phyloP scores from a whole-genome alignment of 768 basidiomycete species.

The Pisolithus orientalis region DNA sequence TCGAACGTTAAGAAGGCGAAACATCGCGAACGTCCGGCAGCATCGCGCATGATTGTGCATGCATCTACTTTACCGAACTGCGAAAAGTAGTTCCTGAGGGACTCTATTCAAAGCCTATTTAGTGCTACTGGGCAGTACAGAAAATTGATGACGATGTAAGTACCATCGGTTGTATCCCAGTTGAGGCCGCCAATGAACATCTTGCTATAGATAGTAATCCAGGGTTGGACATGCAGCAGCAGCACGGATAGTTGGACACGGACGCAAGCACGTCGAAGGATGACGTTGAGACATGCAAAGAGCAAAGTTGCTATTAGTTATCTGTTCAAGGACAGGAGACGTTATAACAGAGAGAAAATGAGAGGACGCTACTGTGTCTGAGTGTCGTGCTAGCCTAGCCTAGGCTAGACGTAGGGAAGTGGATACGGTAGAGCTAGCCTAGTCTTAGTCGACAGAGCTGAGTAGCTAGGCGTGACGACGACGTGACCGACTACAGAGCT shows the following conservation, averaged over 20 bases:
- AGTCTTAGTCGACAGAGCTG: slow-evolving; percentile 59
- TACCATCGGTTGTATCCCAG: slow-evolving; percentile 99
- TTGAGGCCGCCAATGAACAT: slow-evolving; percentile 99
- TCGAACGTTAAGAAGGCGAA: slow-evolving; percentile 98
- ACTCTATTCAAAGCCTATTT: slow-evolving; percentile 43
- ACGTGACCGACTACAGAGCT: slow-evolving; percentile 36
- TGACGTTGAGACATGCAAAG: slow-evolving; percentile 29
- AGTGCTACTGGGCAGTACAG: slow-evolving; percentile 37
- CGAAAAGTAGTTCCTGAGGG: slow-evolving; percentile 80
- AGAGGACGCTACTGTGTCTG: slow-evolving; percentile 71
- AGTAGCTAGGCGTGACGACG: slow-evolving; percentile 37
- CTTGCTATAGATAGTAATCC: slow-evolving; percentile 62
- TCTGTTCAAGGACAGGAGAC: slow-evolving; percentile 57
- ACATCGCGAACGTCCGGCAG: slow-evolving; percentile 88
- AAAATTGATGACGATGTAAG: slow-evolving; percentile 34
- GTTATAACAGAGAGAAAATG: slow-evolving; percentile 54
- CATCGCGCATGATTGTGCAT: slow-evolving; percentile 98
- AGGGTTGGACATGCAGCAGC: slow-evolving; percentile 19
- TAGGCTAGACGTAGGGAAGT: slow-evolving; percentile 70
- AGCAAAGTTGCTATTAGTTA: slow-evolving; percentile 72
- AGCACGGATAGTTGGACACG: slow-evolving; percentile 10
- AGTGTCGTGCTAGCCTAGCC: slow-evolving; percentile 60
- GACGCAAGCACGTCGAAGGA: slow-evolving; percentile 20
- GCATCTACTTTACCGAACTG: slow-evolving; percentile 97
- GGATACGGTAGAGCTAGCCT: slow-evolving; percentile 73